Conservation (phyloP, 192 early-diverging fungal species). For the Powellomyces hirtus region DNA sequence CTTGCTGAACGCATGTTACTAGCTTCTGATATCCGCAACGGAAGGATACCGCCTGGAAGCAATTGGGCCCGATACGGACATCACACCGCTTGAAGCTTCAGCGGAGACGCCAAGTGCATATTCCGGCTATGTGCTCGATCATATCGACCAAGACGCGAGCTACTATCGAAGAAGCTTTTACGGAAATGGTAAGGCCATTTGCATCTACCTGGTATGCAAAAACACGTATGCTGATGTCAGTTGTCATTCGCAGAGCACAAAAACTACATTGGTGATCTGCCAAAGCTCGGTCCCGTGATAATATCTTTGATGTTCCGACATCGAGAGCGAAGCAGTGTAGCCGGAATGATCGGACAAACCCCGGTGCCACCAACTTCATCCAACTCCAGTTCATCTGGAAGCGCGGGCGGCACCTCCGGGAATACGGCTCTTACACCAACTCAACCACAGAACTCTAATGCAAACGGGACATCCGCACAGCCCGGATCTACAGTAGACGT, state of each 20-base stretch:
- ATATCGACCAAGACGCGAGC: conserved; percentile 26
- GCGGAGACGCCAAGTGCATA: neutral
- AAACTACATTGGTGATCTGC: conserved; percentile 26
- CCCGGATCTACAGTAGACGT: neutral
- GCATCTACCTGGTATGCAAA: too few species aligned
- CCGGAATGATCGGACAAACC: too few species aligned
- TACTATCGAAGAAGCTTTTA: conserved; percentile 36
- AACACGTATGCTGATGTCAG: neutral
- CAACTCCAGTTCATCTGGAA: too few species aligned
- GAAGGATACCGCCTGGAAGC: conserved; percentile 30
- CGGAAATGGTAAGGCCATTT: neutral
- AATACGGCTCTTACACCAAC: too few species aligned
- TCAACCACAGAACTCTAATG: too few species aligned
- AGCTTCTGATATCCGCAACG: conserved; percentile 15
- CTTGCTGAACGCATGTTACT: neutral
- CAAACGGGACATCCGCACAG: too few species aligned
- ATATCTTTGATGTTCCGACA: conserved; percentile 30
- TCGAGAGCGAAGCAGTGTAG: neutral
- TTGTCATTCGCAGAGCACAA: conserved; percentile 27
- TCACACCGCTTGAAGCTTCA: neutral
- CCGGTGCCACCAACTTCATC: too few species aligned
- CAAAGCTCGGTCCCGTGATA: conserved; percentile 35
- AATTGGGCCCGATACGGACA: conserved; percentile 6
- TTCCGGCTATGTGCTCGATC: conserved; percentile 19
- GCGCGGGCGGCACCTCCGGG: too few species aligned